phyloP scores from a whole-genome alignment of 345 rosid genomes.

The Adansonia digitata region DNA sequence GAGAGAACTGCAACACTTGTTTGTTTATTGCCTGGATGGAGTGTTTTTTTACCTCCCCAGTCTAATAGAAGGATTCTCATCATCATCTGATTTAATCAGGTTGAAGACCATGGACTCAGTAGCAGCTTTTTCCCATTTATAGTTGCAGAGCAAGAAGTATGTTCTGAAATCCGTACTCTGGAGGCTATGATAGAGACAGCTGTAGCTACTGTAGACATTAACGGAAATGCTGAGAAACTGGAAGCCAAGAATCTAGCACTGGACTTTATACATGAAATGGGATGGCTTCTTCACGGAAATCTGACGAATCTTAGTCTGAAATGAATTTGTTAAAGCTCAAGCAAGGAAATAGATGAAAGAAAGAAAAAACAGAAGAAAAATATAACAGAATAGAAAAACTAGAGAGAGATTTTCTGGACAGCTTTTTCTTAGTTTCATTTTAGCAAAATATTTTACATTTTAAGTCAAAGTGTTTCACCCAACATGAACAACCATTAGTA shows the following conservation, averaged over 20 bases:
- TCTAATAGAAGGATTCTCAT: constrained; percentile 10
- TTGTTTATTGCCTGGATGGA: neutral
- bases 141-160: constrained; percentile 67
- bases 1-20: neutral
- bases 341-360: too few relatives aligned
- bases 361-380: too few relatives aligned
- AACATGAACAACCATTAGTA: too few relatives aligned
- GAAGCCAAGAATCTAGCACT: constrained; percentile 49
- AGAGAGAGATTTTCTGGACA: too few relatives aligned
- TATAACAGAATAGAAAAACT: too few relatives aligned
- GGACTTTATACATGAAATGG: constrained; percentile 65
- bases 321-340: too few relatives aligned
- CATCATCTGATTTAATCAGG: constrained; percentile 26
- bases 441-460: too few relatives aligned
- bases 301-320: too few relatives aligned
- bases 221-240: constrained; percentile 21
- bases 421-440: too few relatives aligned
- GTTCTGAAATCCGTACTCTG: constrained; percentile 60
- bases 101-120: constrained; percentile 57
- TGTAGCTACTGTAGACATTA: constrained; percentile 20
- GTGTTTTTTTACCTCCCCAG: neutral
- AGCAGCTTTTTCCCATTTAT: constrained; percentile 66
- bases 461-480: too few relatives aligned
- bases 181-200: constrained; percentile 43
- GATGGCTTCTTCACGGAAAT: constrained; percentile 70